Conservation (phyloP, 2,329 filamentous ascomycete genomes). For the Xylaria sp. region DNA sequence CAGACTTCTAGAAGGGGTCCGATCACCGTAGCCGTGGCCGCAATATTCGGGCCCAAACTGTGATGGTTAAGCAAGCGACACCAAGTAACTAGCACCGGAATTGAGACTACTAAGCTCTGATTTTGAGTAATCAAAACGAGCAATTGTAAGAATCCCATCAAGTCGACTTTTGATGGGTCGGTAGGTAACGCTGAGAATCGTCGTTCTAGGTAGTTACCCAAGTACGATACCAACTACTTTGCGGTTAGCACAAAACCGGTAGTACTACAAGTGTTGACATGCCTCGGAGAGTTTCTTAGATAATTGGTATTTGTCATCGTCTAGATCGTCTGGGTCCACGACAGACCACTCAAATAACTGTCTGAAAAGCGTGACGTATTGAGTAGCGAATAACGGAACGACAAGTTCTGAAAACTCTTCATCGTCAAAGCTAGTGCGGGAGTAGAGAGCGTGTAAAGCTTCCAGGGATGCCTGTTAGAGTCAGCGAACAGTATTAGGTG, state of each 20-base stretch:
- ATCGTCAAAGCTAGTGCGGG: constrained; percentile 73
- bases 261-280: constrained; percentile 35
- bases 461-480: constrained; percentile 73
- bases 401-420: constrained; percentile 80
- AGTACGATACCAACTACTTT: constrained; percentile 76
- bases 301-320: constrained; percentile 90
- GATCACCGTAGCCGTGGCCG: constrained; percentile 66
- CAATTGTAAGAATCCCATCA: constrained; percentile 78
- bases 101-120: constrained; percentile 89
- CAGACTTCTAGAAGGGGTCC: constrained; percentile 81
- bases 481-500: constrained; percentile 12
- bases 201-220: constrained; percentile 83
- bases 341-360: constrained; percentile 80
- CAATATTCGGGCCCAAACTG: constrained; percentile 67
- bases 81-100: constrained; percentile 90
- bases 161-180: constrained; percentile 60
- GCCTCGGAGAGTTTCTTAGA: constrained; percentile 95
- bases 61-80: constrained; percentile 78
- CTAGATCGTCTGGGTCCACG: constrained; percentile 80
- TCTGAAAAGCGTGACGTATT: constrained; percentile 72
- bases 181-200: constrained; percentile 71
- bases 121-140: constrained; percentile 80
- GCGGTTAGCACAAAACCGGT: constrained; percentile 15
- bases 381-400: constrained; percentile 76
- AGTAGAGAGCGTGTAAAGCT: constrained; percentile 82